phyloP scores from a whole-genome alignment of 352 stramenopile genomes.

The Stephanocyclus meneghinianus region DNA sequence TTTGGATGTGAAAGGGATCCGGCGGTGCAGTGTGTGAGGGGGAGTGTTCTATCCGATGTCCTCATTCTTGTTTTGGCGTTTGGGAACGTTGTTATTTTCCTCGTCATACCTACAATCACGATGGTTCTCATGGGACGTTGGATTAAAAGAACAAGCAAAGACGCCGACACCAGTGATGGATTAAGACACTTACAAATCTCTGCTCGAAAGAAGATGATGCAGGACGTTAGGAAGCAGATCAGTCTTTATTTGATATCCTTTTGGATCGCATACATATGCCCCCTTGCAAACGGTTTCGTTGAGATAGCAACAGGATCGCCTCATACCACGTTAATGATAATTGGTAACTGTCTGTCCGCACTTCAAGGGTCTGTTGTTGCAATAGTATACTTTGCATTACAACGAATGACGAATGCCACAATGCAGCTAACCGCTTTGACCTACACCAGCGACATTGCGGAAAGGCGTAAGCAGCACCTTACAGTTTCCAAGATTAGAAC shows the following conservation, averaged over 20 bases:
- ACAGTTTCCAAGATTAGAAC: conserved; percentile 13
- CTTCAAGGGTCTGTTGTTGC: conserved; percentile 20
- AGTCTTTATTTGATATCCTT: conserved; percentile 33
- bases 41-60: conserved; percentile 4
- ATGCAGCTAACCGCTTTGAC: not conserved
- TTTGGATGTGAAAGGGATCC: conserved; percentile 18
- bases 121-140: conserved; percentile 7
- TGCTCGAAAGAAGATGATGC: conserved; percentile 19
- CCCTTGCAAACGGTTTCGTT: not conserved
- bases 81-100: conserved; percentile 5
- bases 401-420: conserved; percentile 11
- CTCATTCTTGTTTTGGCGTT: not conserved
- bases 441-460: not conserved
- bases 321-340: conserved; percentile 7
- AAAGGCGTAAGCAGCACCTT: not conserved
- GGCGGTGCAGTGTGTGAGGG: conserved; percentile 16
- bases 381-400: conserved; percentile 30
- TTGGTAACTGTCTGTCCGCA: conserved; percentile 6
- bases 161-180: conserved; percentile 5
- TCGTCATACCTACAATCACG: conserved; percentile 22
- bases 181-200: conserved; percentile 18
- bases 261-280: conserved; percentile 17
- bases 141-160: conserved; percentile 3
- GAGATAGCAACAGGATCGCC: not conserved
- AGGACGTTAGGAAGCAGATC: conserved; percentile 22